Percentiles rank a stretch among this genome's conserved stretches.
Evolutionary conservation across 2,329 filamentous ascomycete species (phyloP).

Genomic region (Metarhizium humberi): DNA sequence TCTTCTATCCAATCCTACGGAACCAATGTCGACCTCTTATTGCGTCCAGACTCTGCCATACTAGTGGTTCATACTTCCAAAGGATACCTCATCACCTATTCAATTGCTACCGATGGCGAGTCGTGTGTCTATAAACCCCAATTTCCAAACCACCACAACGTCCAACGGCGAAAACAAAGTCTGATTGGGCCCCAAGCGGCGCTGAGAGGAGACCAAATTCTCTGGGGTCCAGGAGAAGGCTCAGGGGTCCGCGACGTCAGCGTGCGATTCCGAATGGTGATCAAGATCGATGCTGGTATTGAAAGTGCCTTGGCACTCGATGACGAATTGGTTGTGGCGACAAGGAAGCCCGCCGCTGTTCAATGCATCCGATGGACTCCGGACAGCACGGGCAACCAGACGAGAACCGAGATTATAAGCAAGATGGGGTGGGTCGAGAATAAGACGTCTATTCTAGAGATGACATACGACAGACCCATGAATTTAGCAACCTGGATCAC

Average conservation of each 20-base stretch:
- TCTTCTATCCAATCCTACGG: conserved; percentile 78
- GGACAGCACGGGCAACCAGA: conserved; percentile 72
- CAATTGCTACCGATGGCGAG: conserved; percentile 73
- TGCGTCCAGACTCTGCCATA: conserved; percentile 86
- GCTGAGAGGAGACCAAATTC: conserved; percentile 48
- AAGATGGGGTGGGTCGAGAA: conserved; percentile 80
- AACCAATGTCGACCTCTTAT: conserved; percentile 70
- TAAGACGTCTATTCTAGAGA: conserved; percentile 66
- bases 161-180: conserved; percentile 52
- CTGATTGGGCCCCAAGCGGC: conserved; percentile 49
- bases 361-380: conserved; percentile 95
- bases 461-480: conserved; percentile 95
- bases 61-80: conserved; percentile 79
- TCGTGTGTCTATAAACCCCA: conserved; percentile 78
- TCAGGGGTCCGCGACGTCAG: conserved; percentile 77
- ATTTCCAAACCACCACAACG: conserved; percentile 59
- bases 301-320: conserved; percentile 80
- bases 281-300: conserved; percentile 95
- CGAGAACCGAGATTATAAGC: conserved; percentile 80
- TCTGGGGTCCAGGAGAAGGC: conserved; percentile 73
- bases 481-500: conserved; percentile 91
- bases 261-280: conserved; percentile 91
- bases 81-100: conserved; percentile 91
- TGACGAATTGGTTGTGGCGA: conserved; percentile 87
- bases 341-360: conserved; percentile 82